Percentiles rank a stretch among this genome's conserved stretches.
phyloP scores from a whole-genome alignment of 805 yeast genomes.

The Sugiyamaella americana region DNA sequence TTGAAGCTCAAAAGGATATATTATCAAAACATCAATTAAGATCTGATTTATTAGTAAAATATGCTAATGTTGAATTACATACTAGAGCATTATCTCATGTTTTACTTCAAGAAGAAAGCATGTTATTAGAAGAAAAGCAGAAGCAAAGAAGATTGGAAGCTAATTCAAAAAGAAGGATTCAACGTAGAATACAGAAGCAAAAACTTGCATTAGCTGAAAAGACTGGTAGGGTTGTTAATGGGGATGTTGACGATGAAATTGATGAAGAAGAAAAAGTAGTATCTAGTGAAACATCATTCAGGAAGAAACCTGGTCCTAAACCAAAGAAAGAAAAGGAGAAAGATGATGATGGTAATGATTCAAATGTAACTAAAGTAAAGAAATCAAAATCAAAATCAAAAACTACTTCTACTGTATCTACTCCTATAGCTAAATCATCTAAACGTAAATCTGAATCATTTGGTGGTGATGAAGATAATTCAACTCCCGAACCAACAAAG shows the following conservation, averaged over 20 bases:
- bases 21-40: neutral
- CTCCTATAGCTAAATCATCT: neutral
- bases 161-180: constrained; percentile 2
- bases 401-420: neutral
- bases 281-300: neutral
- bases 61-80: constrained; percentile 3
- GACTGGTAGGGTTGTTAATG: neutral
- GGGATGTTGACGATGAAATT: neutral
- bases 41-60: neutral
- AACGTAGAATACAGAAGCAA: constrained; percentile 1
- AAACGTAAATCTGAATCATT: neutral
- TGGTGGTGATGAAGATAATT: neutral
- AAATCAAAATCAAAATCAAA: neutral
- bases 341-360: neutral
- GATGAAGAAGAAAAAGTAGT: constrained; percentile 1
- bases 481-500: neutral
- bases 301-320: neutral
- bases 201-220: neutral
- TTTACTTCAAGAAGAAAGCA: constrained; percentile 3
- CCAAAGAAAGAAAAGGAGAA: neutral
- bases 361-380: neutral
- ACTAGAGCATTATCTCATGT: constrained; percentile 10
- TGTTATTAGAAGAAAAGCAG: neutral
- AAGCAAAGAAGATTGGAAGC: constrained; percentile 3
- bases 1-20: neutral